phyloP scores from a whole-genome alignment of 2,329 filamentous ascomycete species.

The Fusarium sp. region DNA sequence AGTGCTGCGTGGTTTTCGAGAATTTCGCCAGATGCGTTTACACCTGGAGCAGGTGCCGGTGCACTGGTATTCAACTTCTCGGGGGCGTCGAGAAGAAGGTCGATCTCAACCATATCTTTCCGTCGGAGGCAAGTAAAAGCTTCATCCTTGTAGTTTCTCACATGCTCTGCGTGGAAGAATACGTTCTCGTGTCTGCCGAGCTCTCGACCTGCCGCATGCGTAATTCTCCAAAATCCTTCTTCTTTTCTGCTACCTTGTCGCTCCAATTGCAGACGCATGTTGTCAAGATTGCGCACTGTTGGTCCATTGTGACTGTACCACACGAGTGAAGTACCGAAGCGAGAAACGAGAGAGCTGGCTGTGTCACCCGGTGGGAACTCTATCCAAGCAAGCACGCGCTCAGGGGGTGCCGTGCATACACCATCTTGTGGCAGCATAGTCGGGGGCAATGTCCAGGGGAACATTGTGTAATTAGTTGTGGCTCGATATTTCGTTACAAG shows the following conservation, averaged over 20 bases:
- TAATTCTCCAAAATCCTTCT: constrained; percentile 73
- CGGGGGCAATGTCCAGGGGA: constrained; percentile 90
- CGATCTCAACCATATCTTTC: constrained; percentile 76
- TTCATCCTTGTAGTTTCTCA: constrained; percentile 81
- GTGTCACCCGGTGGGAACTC: constrained; percentile 67
- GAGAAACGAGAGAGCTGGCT: constrained; percentile 48
- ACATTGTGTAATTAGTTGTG: constrained; percentile 83
- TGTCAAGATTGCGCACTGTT: constrained; percentile 64
- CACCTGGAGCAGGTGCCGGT: constrained; percentile 23
- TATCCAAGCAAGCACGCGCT: constrained; percentile 75
- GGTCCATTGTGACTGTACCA: constrained; percentile 55
- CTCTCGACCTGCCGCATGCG: constrained; percentile 81
- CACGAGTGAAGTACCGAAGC: constrained; percentile 49
- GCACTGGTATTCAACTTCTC: constrained; percentile 44
- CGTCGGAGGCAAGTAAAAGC: constrained; percentile 85
- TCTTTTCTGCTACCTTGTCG: constrained; percentile 59
- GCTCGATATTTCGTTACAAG: constrained; percentile 57
- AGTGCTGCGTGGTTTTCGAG: constrained; percentile 22
- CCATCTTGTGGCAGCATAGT: constrained; percentile 80
- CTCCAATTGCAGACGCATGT: constrained; percentile 74
- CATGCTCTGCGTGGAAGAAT: constrained; percentile 79
- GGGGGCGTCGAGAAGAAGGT: constrained; percentile 62
- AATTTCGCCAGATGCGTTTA: constrained; percentile 31
- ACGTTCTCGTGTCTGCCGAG: constrained; percentile 90
- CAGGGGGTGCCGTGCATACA: constrained; percentile 77